Conservation (phyloP, 371 early-diverging fungal genomes). For the Conidiobolus incongruus region DNA sequence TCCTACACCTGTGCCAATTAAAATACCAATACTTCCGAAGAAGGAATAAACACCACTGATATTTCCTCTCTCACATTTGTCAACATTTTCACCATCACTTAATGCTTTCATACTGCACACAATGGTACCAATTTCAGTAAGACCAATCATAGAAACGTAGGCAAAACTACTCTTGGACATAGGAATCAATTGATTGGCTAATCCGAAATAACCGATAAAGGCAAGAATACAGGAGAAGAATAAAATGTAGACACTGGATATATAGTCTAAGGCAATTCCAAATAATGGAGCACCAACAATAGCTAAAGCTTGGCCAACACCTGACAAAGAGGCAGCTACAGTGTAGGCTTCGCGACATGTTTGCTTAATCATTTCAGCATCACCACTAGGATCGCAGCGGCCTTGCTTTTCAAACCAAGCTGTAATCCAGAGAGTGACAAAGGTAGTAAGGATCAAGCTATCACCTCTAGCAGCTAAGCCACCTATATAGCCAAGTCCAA, state of each 20-base stretch:
- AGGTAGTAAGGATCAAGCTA: constrained; percentile 44
- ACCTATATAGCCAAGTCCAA: too few relatives aligned
- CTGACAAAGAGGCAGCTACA: constrained; percentile 14
- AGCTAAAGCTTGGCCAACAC: constrained; percentile 44
- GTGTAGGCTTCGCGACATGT: constrained; percentile 14
- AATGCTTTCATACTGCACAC: constrained; percentile 34
- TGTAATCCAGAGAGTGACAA: constrained; percentile 46
- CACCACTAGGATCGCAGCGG: constrained; percentile 17
- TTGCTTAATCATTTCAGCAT: constrained; percentile 7
- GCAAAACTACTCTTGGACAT: constrained; percentile 18
- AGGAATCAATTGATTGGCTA: constrained; percentile 30
- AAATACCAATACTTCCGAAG: constrained; percentile 37
- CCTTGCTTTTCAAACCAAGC: constrained; percentile 28
- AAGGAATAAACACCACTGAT: constrained; percentile 45
- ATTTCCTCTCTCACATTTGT: constrained; percentile 27
- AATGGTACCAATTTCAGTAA: constrained; percentile 57
- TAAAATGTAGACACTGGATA: constrained; percentile 19
- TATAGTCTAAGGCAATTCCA: constrained; percentile 18
- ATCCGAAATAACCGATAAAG: constrained; percentile 27
- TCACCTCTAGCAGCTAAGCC: constrained; percentile 59
- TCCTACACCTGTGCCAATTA: constrained; percentile 16
- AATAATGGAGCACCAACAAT: constrained; percentile 41
- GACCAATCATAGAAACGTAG: constrained; percentile 29
- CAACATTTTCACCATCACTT: constrained; percentile 23
- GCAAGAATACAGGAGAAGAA: constrained; percentile 26